These are phyloP conservation scores for Cystoderma amianthinum DNA, from an alignment of 768 basidiomycete genomes.

Conservation along the genomic window DNA sequence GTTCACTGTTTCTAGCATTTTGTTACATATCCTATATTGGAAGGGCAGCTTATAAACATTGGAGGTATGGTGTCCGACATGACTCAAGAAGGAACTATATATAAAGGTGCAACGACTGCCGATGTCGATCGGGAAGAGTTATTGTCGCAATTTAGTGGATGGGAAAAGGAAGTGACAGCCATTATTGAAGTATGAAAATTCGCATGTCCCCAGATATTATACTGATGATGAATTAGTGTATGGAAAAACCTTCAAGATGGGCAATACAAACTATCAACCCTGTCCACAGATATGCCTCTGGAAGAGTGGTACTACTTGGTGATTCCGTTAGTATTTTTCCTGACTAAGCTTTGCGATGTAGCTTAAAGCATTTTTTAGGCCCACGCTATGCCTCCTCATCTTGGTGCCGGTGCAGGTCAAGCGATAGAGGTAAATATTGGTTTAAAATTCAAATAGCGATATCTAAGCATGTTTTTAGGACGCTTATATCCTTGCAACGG, in stretches of 20 bases:
- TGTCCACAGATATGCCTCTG: constrained; percentile 18
- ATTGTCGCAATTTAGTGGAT: constrained; percentile 11
- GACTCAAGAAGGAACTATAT: constrained; percentile 12
- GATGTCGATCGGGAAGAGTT: constrained; percentile 18
- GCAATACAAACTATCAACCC: constrained; percentile 20
- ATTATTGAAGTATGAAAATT: constrained; percentile 9
- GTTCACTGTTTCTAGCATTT: constrained; percentile 17
- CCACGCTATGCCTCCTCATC: constrained; percentile 17
- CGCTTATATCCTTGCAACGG: too few species aligned
- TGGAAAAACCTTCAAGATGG: constrained; percentile 21
- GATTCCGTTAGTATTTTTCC: constrained; percentile 10
- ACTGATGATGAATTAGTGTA: constrained; percentile 10
- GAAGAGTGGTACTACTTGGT: too few species aligned
- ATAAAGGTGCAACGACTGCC: constrained; percentile 18
- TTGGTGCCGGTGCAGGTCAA: constrained; percentile 19
- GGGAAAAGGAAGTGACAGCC: constrained; percentile 20
- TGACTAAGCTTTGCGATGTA: constrained; percentile 2
- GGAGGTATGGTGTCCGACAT: constrained; percentile 16
- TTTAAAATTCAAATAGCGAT: too few species aligned
- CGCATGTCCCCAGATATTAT: not conserved
- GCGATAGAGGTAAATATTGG: constrained; percentile 15
- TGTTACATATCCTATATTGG: constrained; percentile 22
- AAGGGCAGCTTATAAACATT: constrained; percentile 21
- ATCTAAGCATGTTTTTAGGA: too few species aligned
- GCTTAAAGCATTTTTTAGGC: constrained; percentile 8